Evolutionary conservation across 2,329 filamentous ascomycete species (phyloP), one percentile per base, ranked within the genome.

Genomic region (Ascochyta clinopodiicola): DNA sequence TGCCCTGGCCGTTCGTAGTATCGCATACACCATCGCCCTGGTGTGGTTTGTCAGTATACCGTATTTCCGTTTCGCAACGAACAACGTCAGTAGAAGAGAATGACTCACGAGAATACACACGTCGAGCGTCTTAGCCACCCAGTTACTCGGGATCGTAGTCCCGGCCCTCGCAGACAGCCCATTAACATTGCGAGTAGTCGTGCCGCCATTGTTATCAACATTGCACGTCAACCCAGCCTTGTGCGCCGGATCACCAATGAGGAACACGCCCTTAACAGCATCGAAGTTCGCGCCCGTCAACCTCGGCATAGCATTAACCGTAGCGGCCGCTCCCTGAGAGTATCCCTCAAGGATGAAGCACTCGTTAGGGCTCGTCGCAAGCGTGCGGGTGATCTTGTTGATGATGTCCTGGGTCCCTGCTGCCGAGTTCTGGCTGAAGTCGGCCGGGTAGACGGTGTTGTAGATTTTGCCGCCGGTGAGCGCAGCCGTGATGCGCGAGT

Each of bases 271-370:
- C 56, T 74, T 74, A 13, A 77, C 71, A 6, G 74, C 74, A 32
- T 69, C 57, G 59, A 74, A 72, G 13, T 50, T 57, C 0, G 63
- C 63, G 19, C 73, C 74, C 1, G 71, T 75, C 4, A 77, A 47
- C 17, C 64, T 48, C 2, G 68, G 32, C 52, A 77, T 46, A 8
- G 73, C 74, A 36, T 73, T 68, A 5, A 72, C 67, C 0, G 74
- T 76, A 0, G 73, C 74, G 7, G 70, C 66, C 2, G 75, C 75
- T 19, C 72, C 75, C 53, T 76, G 74, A 2, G 68, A 72, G 61
- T 76, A 76, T 17, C 75, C 74, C 46, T 76, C 67, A 1, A 77
- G 65, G 43, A 76, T 69, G 55, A 75, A 75, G 57, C 74, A 77
- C 43, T 68, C 64, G 31, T 65, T 61, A 1, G 73, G 66, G 35